phyloP scores from a whole-genome alignment of 345 rosid genomes.

The Populus ilicifolia region DNA sequence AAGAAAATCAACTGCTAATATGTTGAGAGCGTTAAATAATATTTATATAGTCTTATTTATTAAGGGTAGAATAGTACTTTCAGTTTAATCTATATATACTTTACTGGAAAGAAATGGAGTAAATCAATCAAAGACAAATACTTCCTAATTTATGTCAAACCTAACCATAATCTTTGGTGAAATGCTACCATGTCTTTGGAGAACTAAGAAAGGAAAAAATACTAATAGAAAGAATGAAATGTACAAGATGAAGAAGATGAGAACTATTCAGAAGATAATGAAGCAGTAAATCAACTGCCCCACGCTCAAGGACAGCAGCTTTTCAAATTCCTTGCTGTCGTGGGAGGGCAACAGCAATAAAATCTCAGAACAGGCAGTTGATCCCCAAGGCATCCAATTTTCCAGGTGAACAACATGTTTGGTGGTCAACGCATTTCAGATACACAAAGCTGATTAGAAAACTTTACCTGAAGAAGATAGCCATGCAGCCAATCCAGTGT shows the following conservation, averaged over 20 bases:
- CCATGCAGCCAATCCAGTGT: constrained; percentile 25
- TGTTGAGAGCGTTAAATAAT: background rate
- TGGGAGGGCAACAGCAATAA: background rate
- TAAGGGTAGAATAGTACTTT: too few species aligned
- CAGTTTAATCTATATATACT: too few species aligned
- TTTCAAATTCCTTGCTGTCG: background rate
- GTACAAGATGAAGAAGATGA: background rate
- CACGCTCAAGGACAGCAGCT: background rate
- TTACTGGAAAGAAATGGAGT: background rate
- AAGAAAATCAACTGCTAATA: constrained; percentile 6
- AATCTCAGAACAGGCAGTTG: background rate
- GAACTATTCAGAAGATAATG: background rate
- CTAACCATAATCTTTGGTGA: background rate
- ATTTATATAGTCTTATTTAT: too few species aligned
- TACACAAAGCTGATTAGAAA: background rate
- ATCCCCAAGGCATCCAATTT: background rate
- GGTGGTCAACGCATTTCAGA: background rate
- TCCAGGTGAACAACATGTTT: background rate
- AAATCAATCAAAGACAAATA: background rate
- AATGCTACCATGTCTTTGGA: background rate
- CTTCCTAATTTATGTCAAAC: background rate
- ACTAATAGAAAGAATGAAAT: background rate
- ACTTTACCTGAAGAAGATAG: constrained; percentile 72
- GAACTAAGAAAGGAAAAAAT: background rate
- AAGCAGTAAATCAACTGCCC: constrained; percentile 2